Conservation (phyloP, 2,329 filamentous ascomycete species). For the Fusarium mexicanum region DNA sequence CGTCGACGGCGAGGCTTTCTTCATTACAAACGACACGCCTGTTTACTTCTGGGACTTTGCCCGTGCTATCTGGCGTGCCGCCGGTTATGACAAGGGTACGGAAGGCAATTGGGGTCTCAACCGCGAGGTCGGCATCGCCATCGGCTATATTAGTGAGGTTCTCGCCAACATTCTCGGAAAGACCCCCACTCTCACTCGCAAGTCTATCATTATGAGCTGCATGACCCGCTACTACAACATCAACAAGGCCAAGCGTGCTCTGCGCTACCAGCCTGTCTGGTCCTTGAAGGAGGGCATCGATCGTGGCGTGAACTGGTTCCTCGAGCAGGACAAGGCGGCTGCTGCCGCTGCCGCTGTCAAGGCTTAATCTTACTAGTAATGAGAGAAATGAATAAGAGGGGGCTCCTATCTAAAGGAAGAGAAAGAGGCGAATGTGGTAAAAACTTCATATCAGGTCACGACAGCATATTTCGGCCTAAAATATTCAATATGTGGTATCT, state of each 20-base stretch:
- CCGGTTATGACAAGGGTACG: conserved; percentile 62
- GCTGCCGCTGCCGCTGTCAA: conserved; percentile 33
- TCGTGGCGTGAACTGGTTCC: conserved; percentile 63
- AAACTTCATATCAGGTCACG: conserved; percentile 2
- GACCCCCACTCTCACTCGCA: conserved; percentile 66
- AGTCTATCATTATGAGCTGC: conserved; percentile 72
- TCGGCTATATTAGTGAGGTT: conserved; percentile 65
- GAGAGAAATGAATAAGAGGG: background rate
- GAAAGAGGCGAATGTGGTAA: background rate
- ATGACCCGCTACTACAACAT: conserved; percentile 85
- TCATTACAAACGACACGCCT: conserved; percentile 89
- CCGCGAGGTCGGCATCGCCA: conserved; percentile 59
- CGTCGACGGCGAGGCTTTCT: conserved; percentile 86
- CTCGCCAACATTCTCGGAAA: conserved; percentile 60
- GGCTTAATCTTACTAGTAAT: conserved; percentile 26
- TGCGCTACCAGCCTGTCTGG: conserved; percentile 76
- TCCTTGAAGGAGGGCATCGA: conserved; percentile 71
- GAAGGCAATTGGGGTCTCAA: conserved; percentile 65
- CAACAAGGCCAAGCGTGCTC: conserved; percentile 74
- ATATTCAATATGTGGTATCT: conserved; percentile 7
- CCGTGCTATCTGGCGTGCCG: conserved; percentile 76
- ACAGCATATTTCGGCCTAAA: conserved; percentile 15
- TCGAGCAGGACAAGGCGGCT: conserved; percentile 59
- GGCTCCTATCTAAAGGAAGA: conserved; percentile 2
- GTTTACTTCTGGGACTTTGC: conserved; percentile 93